Evolutionary conservation across 164 flowering plant species (phyloP).

Genomic region (Cinnamomum chago): DNA sequence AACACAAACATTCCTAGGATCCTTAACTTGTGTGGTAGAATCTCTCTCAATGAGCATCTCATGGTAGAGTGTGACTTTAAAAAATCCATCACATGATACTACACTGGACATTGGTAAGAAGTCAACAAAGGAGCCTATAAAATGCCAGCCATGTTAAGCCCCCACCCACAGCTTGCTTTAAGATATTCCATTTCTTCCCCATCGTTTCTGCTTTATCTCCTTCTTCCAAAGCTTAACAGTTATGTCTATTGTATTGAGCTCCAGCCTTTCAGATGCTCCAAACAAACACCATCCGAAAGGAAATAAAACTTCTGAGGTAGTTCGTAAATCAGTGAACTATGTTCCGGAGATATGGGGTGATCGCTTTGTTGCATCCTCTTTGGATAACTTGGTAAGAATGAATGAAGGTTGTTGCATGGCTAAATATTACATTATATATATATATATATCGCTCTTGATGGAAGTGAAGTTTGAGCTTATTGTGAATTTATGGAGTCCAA

Average conservation of each 20-base stretch:
- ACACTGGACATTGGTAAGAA: too few species aligned
- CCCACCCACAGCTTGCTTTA: not conserved
- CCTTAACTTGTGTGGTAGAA: too few species aligned
- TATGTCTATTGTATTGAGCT: not conserved
- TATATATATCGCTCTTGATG: not conserved
- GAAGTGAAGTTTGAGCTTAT: not conserved
- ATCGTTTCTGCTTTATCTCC: too few species aligned
- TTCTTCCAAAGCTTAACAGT: not conserved
- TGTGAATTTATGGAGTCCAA: not conserved
- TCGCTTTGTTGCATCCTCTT: slow-evolving; percentile 2
- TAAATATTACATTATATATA: not conserved
- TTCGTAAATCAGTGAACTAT: slow-evolving; percentile 1
- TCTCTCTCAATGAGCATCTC: too few species aligned
- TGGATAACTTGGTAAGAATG: not conserved
- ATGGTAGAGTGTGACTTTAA: too few species aligned
- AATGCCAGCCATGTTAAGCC: not conserved
- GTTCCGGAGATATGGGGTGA: slow-evolving; percentile 7
- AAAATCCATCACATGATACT: too few species aligned
- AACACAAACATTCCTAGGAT: too few species aligned
- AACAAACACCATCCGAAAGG: not conserved
- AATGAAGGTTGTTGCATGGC: not conserved
- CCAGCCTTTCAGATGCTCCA: not conserved
- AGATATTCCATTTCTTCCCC: too few species aligned
- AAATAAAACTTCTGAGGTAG: not conserved
- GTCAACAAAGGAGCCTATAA: not conserved